phyloP scores from a whole-genome alignment of 73 alveolate genomes.

The Paramecium biaurelia region DNA sequence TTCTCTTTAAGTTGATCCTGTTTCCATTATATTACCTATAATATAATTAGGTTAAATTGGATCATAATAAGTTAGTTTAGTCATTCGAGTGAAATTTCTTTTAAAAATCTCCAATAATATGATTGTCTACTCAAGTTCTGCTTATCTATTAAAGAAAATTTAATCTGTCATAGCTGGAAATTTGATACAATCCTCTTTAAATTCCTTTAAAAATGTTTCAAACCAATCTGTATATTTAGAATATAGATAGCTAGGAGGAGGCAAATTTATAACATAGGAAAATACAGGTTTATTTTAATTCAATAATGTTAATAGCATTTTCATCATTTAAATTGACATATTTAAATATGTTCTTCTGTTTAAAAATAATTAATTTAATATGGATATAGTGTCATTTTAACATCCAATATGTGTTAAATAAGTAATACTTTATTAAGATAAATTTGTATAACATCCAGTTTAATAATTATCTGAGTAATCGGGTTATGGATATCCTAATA shows the following conservation, averaged over 20 bases:
- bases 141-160: not conserved
- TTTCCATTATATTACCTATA: not conserved
- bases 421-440: not conserved
- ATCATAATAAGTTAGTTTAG: not conserved
- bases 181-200: not conserved
- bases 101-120: not conserved
- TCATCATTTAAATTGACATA: not conserved
- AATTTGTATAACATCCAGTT: not conserved
- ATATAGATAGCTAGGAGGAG: slow-evolving; percentile 54
- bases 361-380: not conserved
- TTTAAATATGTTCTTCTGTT: not conserved
- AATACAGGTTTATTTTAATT: not conserved
- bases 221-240: slow-evolving; percentile 58
- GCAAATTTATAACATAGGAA: not conserved
- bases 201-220: slow-evolving; percentile 17
- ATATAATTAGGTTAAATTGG: not conserved
- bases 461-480: not conserved
- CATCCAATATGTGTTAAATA: not conserved
- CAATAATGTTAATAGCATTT: not conserved
- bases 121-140: not conserved
- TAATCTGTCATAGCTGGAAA: not conserved
- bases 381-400: not conserved
- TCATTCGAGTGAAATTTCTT: not conserved
- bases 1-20: not conserved
- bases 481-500: slow-evolving; percentile 19